Base-by-base conservation (phyloP, 2,329 filamentous ascomycete species). In the Fusarium penzigii region DNA sequence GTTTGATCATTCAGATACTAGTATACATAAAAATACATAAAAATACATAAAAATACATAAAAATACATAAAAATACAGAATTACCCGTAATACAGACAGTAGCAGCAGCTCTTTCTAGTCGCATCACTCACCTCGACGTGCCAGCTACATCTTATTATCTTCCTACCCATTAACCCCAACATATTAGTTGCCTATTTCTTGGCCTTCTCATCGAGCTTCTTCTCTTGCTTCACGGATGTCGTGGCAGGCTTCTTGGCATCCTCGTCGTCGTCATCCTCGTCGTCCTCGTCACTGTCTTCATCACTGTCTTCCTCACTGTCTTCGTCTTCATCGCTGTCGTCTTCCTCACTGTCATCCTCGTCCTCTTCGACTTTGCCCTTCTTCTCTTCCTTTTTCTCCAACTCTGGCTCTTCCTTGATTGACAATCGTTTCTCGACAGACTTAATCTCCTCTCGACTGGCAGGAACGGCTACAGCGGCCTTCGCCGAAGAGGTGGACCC, bases 61-160 rank as follows among this genome's bases (percentile, higher is more conserved):
- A 25, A 25, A 25, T 25, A 25, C 20, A 25, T 25, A 25, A 5
- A 25, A 25, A 25, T 25, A 25, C 20, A 25, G 4, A 25, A 25
- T 5, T 7, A 25, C 20, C 20, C 20, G 20, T 7, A 25, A 25
- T 25, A 7, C 20, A 7, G 20, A 25, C 7, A 25, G 4, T 25
- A 25, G 7, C 20, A 25, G 20, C 20, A n/a, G 20, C 20, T 25
- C 9, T 36, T 9, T 45, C 43, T 39, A 41, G 44, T 42, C 51
- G 32, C 13, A 36, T 36, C 10, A 36, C 13, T 36, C 13, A 36
- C 13, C 9, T 47, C 48, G 34, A 52, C 45, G 52, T 34, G 45
- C 49, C 45, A 55, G 49, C 52, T 53, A 51, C 47, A 45, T 42
- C 42, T 42, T 49, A 59, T 46, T 39, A 46, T 47, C 43, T 46